Base-by-base conservation (phyloP, 768 basidiomycete species). In the Podaxis sp. region DNA sequence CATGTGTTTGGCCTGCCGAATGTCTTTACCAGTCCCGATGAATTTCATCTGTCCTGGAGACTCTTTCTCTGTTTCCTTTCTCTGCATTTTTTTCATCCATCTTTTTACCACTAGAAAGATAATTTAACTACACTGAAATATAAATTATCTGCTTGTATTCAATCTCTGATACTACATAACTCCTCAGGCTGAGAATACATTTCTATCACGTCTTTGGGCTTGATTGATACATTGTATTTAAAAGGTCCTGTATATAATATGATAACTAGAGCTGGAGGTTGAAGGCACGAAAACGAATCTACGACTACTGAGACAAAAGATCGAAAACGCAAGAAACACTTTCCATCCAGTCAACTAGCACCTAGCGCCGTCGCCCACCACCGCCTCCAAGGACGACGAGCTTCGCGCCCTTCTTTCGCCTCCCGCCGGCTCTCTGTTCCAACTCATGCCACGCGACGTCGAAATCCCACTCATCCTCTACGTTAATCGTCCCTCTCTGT, bases 391-490 rank as follows among this genome's bases (percentile, higher is more conserved):
- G 77, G 2, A 93, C 82, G n/a, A 93, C 87, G 64, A 92, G 75
- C 67, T 82, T 86, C 65, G 80, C 82, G 61, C 81, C 79, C 59
- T 83, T 79, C 76, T 86, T 88, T 79, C 84, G 87, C 67, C 86
- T 77, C 30, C 80, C 81, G 39, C 80, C 80, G 57, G 73, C 76
- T 62, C 79, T 75, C 68, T 84, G 82, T 75, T 93, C 90, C 24
- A 94, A 77, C 68, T 93, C 93, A 69, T 92, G 88, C 87, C 90
- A 93, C 24, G 89, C 88, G 49, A 80, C 80, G 67, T 92, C 92
- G 51, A 93, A 74, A 68, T 92, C 90, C 88, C 87, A 91, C 64
- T 89, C 90, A 65, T 90, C 89, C 64, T 80, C 79, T 5, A 70
- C 71, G 26, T 72, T 76, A 57, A 76, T 73, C 52, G 70, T 67